phyloP scores from a whole-genome alignment of 495 filamentous ascomycete genomes.

The Hypoxylon perforatum region DNA sequence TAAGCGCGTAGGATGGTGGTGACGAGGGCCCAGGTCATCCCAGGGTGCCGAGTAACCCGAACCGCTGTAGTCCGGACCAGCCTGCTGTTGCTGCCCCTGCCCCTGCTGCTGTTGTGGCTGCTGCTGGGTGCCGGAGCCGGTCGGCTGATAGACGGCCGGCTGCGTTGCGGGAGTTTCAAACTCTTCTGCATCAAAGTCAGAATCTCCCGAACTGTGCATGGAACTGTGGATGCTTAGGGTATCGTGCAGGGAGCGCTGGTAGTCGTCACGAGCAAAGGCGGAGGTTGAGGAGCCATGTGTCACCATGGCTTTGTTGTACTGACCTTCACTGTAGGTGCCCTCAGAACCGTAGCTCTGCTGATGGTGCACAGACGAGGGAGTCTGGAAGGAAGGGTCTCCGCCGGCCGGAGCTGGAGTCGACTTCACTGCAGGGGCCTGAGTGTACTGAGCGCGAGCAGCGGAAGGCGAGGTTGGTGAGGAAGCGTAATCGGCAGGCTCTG shows the following conservation, averaged over 20 bases:
- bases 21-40: conserved; percentile 78
- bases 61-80: conserved; percentile 60
- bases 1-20: conserved; percentile 93
- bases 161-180: conserved; percentile 56
- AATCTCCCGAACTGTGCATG: conserved; percentile 38
- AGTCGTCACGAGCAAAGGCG: background rate
- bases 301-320: conserved; percentile 62
- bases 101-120: no score
- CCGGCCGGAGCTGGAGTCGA: conserved; percentile 41
- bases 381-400: conserved; percentile 33
- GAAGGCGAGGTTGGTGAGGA: conserved; percentile 48
- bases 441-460: conserved; percentile 47
- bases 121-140: conserved; percentile 48
- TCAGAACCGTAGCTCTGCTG: conserved; percentile 60
- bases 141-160: conserved; percentile 48
- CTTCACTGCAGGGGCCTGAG: conserved; percentile 53
- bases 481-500: conserved; percentile 53
- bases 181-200: conserved; percentile 62
- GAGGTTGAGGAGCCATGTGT: background rate
- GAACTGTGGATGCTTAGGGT: no score
- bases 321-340: conserved; percentile 66
- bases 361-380: conserved; percentile 47
- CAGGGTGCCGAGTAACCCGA: conserved; percentile 77
- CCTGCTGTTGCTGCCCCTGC: conserved; percentile 43
- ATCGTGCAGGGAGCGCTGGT: no score